Conservation (phyloP, 1,284 basidiomycete genomes). For the Boletellus sp. region DNA sequence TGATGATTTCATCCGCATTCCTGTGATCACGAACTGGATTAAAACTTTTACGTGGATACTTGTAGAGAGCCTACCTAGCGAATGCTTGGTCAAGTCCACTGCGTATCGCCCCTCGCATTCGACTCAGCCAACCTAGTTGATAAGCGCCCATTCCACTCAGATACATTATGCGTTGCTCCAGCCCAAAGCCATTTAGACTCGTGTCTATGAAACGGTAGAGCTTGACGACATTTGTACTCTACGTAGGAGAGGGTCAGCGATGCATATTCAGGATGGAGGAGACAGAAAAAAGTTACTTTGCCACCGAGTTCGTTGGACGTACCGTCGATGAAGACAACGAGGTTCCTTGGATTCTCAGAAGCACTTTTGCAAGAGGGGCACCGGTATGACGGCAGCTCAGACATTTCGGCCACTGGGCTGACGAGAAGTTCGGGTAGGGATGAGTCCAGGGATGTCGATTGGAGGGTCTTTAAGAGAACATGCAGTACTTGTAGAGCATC, state of each 20-base stretch:
- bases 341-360: slow-evolving; percentile 1
- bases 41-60: not conserved
- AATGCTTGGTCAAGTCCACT: not conserved
- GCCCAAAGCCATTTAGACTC: too few species aligned
- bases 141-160: too few species aligned
- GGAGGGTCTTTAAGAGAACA: not conserved
- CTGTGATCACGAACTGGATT: not conserved
- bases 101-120: too few species aligned
- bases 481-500: not conserved
- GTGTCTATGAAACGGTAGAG: too few species aligned
- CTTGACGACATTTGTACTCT: too few species aligned
- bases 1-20: too few species aligned
- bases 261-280: too few species aligned
- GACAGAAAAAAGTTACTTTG: not conserved
- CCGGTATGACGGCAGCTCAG: not conserved
- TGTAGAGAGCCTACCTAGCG: not conserved
- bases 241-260: too few species aligned
- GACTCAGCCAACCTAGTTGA: too few species aligned
- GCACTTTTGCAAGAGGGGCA: slow-evolving; percentile 2
- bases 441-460: not conserved
- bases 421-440: not conserved
- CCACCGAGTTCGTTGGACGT: slow-evolving; percentile 7
- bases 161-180: too few species aligned
- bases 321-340: slow-evolving; percentile 12
- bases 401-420: not conserved